Evolutionary conservation across 2,329 filamentous ascomycete genomes (phyloP), one percentile per base, ranked within the genome.

Genomic region (Verticillium nonalfalfae): DNA sequence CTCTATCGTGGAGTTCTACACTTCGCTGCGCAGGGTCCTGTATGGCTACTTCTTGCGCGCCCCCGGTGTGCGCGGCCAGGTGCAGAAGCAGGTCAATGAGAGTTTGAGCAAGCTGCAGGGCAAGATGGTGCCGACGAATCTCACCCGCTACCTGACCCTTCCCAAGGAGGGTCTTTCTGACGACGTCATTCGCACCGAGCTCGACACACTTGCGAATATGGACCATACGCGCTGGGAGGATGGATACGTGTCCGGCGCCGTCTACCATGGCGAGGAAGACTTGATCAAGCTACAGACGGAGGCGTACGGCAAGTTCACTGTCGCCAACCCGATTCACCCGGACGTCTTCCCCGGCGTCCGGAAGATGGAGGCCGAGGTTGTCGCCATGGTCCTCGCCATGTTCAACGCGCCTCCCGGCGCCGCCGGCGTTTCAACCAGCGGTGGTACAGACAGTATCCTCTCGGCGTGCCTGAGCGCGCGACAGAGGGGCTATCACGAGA

Each of bases 281-380:
- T 78, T 99, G 68, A 77, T 95, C 63, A 85, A 89, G 70, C 80
- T 99, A 45, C 95, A 99, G 79, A 90, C 91, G 6, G 91, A 97
- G 73, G 94, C 95, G 0, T 98, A 94, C 81, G 90, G 90, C 66
- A 90, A 90, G 75, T 99, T 99, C 74, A 94, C 93, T 58, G 95
- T 99, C 35, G 85, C 93, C 45, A 99, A 99, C 75, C 95, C 95
- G 3, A 95, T 99, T 68, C 95, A 99, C 74, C 95, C 95, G 7
- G 95, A 99, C 77, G 94, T 99, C 54, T 99, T 99, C 78, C 95
- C 95, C 15, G 95, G 94, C 34, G 93, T 99, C 59, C 84, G 95
- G 70, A 99, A 99, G 85, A 99, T 99, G 95, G 95, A 99, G 80
- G 94, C 95, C 55, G 95, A 99, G 79, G 81, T 99, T 64, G 95